A percentile compares a stretch with the other conserved stretches of the same genome.
Evolutionary conservation across 495 filamentous ascomycete species (phyloP).

Genomic region (Rhypophila decipiens): DNA sequence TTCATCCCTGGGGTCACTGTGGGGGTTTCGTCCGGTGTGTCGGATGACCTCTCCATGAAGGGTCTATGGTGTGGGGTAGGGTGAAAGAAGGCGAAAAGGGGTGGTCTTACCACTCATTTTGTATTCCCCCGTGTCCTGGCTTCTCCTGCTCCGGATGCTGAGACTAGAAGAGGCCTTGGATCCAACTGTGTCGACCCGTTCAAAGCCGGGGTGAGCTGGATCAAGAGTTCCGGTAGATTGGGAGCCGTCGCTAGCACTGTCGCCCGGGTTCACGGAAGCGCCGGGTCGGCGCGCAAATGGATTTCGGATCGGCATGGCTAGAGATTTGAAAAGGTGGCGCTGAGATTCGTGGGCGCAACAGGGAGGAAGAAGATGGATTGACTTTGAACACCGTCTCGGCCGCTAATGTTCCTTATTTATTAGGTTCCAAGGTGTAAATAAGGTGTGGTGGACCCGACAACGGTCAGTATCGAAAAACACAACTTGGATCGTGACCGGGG

Average conservation of each 20-base stretch:
- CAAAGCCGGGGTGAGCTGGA: slow-evolving; percentile 39
- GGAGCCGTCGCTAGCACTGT: slow-evolving; percentile 46
- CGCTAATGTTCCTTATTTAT: too few relatives aligned
- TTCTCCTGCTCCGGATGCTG: slow-evolving; percentile 51
- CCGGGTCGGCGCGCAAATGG: slow-evolving; percentile 58
- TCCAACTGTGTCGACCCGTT: slow-evolving; percentile 48
- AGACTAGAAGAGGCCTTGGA: slow-evolving; percentile 54
- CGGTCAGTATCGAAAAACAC: too few relatives aligned
- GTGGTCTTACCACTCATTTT: slow-evolving; percentile 75
- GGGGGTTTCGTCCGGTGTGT: neutral
- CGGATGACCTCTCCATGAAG: neutral
- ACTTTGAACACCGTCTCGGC: too few relatives aligned
- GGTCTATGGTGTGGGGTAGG: slow-evolving; percentile 1
- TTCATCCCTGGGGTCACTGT: slow-evolving; percentile 1
- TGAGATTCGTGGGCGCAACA: neutral
- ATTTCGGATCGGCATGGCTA: slow-evolving; percentile 73
- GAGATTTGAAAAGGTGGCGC: neutral
- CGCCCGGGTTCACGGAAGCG: slow-evolving; percentile 40
- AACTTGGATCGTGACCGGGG: too few relatives aligned
- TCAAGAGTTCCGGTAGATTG: slow-evolving; percentile 16
- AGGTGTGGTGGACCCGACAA: too few relatives aligned
- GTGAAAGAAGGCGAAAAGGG: too few relatives aligned
- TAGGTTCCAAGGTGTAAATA: too few relatives aligned
- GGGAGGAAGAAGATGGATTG: too few relatives aligned
- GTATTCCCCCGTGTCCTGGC: slow-evolving; percentile 62